These are phyloP conservation scores for Senna tora DNA, from an alignment of 306 rosid species.

Conservation along the genomic window DNA sequence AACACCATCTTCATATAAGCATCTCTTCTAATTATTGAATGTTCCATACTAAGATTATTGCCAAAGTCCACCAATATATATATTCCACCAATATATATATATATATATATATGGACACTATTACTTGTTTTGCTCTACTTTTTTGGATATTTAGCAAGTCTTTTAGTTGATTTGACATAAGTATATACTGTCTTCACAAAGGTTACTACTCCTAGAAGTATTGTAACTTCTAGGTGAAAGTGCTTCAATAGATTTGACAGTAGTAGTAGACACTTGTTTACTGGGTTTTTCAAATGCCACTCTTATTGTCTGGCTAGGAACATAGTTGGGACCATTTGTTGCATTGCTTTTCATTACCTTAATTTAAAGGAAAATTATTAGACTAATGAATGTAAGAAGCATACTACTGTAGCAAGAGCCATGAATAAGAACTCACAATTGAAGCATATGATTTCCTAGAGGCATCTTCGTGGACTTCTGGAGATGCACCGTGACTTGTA, in stretches of 20 bases:
- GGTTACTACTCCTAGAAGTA: constrained; percentile 62
- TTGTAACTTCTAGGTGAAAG: constrained; percentile 56
- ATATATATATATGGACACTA: constrained; percentile 5
- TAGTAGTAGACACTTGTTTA: constrained; percentile 45
- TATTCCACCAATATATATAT: constrained; percentile 26
- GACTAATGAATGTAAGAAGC: constrained; percentile 27
- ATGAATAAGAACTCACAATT: constrained; percentile 65
- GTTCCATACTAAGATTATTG: no score
- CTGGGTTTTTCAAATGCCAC: constrained; percentile 52
- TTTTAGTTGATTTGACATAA: constrained; percentile 23
- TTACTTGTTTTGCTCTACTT: constrained; percentile 23
- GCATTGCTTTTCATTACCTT: constrained; percentile 66
- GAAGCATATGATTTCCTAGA: constrained; percentile 82
- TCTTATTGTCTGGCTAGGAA: constrained; percentile 53
- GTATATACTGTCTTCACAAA: constrained; percentile 74
- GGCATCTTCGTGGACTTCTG: constrained; percentile 65
- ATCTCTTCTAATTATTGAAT: no score
- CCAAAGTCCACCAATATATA: constrained; percentile 24
- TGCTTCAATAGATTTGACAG: constrained; percentile 58
- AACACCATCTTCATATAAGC: no score
- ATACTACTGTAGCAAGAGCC: constrained; percentile 25
- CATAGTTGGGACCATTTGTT: constrained; percentile 51
- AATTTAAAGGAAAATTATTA: constrained; percentile 46
- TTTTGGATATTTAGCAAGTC: neutral
- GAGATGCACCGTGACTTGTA: constrained; percentile 51